Evolutionary conservation across 2,329 filamentous ascomycete species (phyloP).

Genomic region (Huntiella bhutanensis): DNA sequence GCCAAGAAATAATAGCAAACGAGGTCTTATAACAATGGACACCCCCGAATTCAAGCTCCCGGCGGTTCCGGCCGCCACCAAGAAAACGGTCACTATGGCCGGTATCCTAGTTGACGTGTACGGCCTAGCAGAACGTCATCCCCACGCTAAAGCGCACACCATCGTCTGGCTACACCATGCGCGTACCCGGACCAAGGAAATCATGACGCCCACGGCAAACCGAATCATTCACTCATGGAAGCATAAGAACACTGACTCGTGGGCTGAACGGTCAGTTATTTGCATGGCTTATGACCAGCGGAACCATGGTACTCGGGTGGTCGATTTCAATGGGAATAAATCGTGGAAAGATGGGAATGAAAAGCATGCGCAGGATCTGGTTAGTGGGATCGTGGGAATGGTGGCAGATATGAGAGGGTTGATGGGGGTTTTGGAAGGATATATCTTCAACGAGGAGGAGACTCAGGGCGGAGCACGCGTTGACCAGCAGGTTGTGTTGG

Average conservation of each 20-base stretch:
- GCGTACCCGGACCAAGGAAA: slow-evolving; percentile 47
- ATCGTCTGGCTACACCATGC: slow-evolving; percentile 88
- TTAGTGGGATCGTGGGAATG: slow-evolving; percentile 53
- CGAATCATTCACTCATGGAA: slow-evolving; percentile 47
- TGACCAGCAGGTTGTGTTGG: slow-evolving; percentile 51
- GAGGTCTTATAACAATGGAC: too few relatives aligned
- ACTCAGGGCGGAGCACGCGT: slow-evolving; percentile 23
- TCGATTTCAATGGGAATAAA: slow-evolving; percentile 50
- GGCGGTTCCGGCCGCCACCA: slow-evolving; percentile 30
- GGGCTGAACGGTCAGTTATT: slow-evolving; percentile 40
- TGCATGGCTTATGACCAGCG: slow-evolving; percentile 79
- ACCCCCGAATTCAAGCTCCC: neutral
- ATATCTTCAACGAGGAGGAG: slow-evolving; percentile 39
- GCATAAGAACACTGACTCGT: slow-evolving; percentile 23
- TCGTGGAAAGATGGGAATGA: slow-evolving; percentile 60
- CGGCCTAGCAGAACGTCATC: slow-evolving; percentile 52
- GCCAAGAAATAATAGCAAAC: too few relatives aligned
- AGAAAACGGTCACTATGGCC: slow-evolving; percentile 49
- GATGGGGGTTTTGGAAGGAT: slow-evolving; percentile 60
- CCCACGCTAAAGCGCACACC: slow-evolving; percentile 36
- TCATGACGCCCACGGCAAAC: slow-evolving; percentile 60
- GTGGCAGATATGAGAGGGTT: slow-evolving; percentile 56
- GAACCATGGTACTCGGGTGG: slow-evolving; percentile 64
- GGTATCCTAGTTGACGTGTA: slow-evolving; percentile 66
- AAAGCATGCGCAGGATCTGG: slow-evolving; percentile 83